Evolutionary conservation across 192 early-diverging fungal genomes (phyloP), one percentile per base, ranked within the genome.

Genomic region (Haplosporangium gracile): DNA sequence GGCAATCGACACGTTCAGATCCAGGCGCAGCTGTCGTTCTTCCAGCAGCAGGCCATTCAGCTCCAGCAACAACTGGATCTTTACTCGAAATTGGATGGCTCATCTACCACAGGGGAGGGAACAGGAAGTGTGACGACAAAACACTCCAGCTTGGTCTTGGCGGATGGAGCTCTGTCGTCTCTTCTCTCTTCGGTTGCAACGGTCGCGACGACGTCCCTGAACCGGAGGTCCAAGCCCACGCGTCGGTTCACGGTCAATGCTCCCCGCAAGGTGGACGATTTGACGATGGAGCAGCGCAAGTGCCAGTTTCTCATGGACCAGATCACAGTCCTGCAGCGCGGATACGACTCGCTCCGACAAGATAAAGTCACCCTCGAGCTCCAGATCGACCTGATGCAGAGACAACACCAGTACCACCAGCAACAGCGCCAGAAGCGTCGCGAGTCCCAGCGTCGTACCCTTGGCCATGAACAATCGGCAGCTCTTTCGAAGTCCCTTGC

Each of bases 301-400:
- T 86, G 84, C 42, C 79, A 86, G 53, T 86, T 86, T 68, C 43
- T 86, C 45, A 77, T 86, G 84, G 84, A 86, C 18, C 84, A 86
- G 60, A 78, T 86, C 65, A 16, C 84, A 24, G 78, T 74, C 42
- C 79, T 86, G 29, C 84, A 86, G 32, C 74, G 84, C 8, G 84
- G 84, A 29, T 86, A 86, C 36, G 84, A 86, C 40, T 47, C 79
- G 5, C 78, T 86, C 15, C 78, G 84, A 1, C 84, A 86, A 32
- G 84, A 86, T 5, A 86, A 86, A 51, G 78, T 80, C 26, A 86
- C 84, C 6, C 76, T 86, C 32, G 84, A 86, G 53, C 51, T 86
- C 13, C 84, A 86, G 38, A 39, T 86, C 6, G 84, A 86, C 45
- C 72, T 86, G 26, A 81, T 86, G 79, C 84, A 86, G 45, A 57